phyloP scores from a whole-genome alignment of 1,284 basidiomycete species.

The Neotropicomus parvogracilis region DNA sequence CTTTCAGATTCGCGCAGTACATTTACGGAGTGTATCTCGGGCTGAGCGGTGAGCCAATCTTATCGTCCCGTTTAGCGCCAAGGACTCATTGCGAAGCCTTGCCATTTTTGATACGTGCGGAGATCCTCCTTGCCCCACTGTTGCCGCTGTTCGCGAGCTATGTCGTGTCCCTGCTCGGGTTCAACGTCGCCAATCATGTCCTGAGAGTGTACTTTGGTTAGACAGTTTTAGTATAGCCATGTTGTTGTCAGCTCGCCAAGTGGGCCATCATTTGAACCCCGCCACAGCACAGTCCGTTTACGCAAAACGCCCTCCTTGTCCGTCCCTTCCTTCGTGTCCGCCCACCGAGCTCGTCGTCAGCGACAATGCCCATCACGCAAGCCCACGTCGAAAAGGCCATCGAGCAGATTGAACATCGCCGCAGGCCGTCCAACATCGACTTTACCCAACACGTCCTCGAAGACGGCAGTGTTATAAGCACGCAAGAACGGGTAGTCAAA shows the following conservation, averaged over 20 bases:
- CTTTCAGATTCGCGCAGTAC: conserved; percentile 75
- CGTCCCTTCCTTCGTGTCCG: conserved; percentile 7
- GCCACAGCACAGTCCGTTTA: conserved; percentile 18
- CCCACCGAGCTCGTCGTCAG: conserved; percentile 5
- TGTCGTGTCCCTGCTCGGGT: conserved; percentile 82
- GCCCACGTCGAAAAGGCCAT: conserved; percentile 71
- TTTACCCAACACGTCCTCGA: conserved; percentile 88
- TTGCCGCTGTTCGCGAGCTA: conserved; percentile 82
- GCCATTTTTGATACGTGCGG: conserved; percentile 86
- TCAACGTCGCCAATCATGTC: conserved; percentile 81
- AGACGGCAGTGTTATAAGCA: conserved; percentile 82
- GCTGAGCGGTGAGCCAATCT: conserved; percentile 58
- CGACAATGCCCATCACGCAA: conserved; percentile 40
- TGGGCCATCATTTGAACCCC: conserved; percentile 30
- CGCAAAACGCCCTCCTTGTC: conserved; percentile 9
- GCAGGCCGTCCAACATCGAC: conserved; percentile 70
- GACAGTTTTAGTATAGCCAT: conserved; percentile 6
- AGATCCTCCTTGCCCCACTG: conserved; percentile 82
- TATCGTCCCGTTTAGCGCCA: conserved; percentile 1
- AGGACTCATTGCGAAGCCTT: conserved; percentile 50
- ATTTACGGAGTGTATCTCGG: conserved; percentile 89
- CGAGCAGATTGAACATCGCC: conserved; percentile 66
- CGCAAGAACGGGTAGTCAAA: conserved; percentile 82
- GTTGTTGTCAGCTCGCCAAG: conserved; percentile 11
- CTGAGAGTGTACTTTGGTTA: conserved; percentile 73